Evolutionary conservation across 2,329 filamentous ascomycete genomes (phyloP), one percentile per base, ranked within the genome.

Genomic region (Furcasterigmium sp.): DNA sequence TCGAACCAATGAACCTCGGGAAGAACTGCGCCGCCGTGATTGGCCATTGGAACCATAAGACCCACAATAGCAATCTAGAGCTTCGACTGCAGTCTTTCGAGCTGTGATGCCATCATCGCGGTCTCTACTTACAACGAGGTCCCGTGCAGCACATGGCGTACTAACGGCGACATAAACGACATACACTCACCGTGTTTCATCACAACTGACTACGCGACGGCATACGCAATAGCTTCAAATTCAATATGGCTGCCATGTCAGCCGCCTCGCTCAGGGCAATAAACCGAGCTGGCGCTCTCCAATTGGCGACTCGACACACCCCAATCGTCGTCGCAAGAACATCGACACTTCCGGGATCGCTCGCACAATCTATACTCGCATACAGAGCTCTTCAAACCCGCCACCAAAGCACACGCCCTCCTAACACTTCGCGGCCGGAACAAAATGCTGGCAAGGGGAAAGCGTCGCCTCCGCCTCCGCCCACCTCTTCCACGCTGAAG

Each of bases 381-480:
- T 17, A n/a, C 9, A 15, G 15, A 17, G 4, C 32, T 11, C 32
- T 35, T 18, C 32, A 35, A 17, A 15, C 17, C 15, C 32, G 32
- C n/a, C 11, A 17, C 11, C 32, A 35, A 17, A 35, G 32, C 32
- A 35, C 32, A 18, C 32, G n/a, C 3, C 32, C 32, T 35, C 32
- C 32, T 9, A 18, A 35, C 8, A 17, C 13, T 21, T 18, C 14
- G n/a, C 26, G 13, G 28, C 32, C 32, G 8, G 32, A 17, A 15
- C 26, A 32, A 23, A 17, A 40, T 32, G 38, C 30, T 3, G 20
- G 34, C 17, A 43, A 43, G 21, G 39, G 29, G 17, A 7, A 50
- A 35, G 45, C 56, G 25, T 45, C 53, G 35, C 51, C 53, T 3
- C 56, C 58, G 19, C 48, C 54, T 19, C 54, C 56, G 18, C 46